Evolutionary conservation across 2,329 filamentous ascomycete species (phyloP).

Genomic region (Fusarium humuli): DNA sequence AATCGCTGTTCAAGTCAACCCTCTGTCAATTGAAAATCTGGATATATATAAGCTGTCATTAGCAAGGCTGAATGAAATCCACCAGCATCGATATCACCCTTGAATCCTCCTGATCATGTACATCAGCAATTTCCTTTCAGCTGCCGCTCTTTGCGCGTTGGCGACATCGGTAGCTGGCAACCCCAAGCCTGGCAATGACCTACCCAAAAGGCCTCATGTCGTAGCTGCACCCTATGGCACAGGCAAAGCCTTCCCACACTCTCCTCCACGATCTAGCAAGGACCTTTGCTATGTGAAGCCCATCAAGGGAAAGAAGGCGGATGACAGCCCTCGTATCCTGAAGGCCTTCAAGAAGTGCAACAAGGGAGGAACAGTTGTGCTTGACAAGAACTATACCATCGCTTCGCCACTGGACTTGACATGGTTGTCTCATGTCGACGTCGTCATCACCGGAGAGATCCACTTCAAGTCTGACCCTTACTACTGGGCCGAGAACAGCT

Average conservation of each 20-base stretch:
- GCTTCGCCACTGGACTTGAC: conserved; percentile 74
- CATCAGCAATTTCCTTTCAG: conserved; percentile 11
- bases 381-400: conserved; percentile 70
- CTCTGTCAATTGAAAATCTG: neutral
- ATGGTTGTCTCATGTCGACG: conserved; percentile 71
- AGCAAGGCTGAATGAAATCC: neutral
- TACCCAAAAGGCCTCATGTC: conserved; percentile 37
- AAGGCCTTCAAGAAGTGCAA: conserved; percentile 61
- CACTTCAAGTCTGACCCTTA: conserved; percentile 74
- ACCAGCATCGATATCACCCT: neutral
- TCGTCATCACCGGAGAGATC: conserved; percentile 67
- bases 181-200: neutral
- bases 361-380: conserved; percentile 70
- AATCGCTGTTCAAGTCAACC: neutral
- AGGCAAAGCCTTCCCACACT: conserved; percentile 32
- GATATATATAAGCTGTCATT: neutral
- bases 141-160: conserved; percentile 21
- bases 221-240: conserved; percentile 34
- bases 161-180: conserved; percentile 23
- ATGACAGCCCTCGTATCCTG: conserved; percentile 39
- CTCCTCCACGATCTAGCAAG: conserved; percentile 24
- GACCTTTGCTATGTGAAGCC: conserved; percentile 40
- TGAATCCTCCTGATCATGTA: neutral
- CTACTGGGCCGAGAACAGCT: conserved; percentile 75
- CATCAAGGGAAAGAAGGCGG: conserved; percentile 3